Evolutionary conservation across 768 basidiomycete genomes (phyloP).

Genomic region (Rhodotorula graminis): DNA sequence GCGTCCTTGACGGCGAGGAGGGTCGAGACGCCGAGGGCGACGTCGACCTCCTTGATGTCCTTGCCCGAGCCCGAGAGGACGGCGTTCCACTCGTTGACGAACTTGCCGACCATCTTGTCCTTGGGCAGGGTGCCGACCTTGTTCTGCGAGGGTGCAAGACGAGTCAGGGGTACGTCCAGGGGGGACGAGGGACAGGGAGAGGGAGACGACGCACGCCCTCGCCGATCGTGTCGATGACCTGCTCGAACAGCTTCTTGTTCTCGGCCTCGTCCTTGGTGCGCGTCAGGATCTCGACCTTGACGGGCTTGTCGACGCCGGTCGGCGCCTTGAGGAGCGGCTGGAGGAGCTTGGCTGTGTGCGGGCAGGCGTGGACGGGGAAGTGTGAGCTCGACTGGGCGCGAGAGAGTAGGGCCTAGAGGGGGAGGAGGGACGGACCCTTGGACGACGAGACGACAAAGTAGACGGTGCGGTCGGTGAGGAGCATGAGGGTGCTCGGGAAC

Average conservation of each 20-base stretch:
- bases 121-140: constrained; percentile 73
- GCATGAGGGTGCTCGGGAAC: constrained; percentile 85
- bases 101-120: constrained; percentile 77
- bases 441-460: constrained; percentile 70
- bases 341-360: constrained; percentile 34
- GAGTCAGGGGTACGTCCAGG: background rate
- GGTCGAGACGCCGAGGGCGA: constrained; percentile 66
- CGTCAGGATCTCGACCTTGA: constrained; percentile 68
- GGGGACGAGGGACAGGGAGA: background rate
- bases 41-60: constrained; percentile 70
- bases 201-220: constrained; percentile 15
- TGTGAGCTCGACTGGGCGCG: no score
- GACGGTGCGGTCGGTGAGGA: constrained; percentile 70
- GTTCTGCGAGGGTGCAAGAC: constrained; percentile 45
- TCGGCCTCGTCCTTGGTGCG: constrained; percentile 46
- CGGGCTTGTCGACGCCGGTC: background rate
- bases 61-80: constrained; percentile 35
- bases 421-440: constrained; percentile 35
- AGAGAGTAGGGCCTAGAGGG: background rate
- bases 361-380: no score
- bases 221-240: constrained; percentile 33
- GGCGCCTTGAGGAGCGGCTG: constrained; percentile 23
- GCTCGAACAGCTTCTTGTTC: constrained; percentile 41
- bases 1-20: constrained; percentile 83
- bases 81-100: constrained; percentile 74